These are phyloP conservation scores for Asterella californica DNA, from an alignment of 225 moss, liverwort and hornwort genomes.

Conservation along the genomic window DNA sequence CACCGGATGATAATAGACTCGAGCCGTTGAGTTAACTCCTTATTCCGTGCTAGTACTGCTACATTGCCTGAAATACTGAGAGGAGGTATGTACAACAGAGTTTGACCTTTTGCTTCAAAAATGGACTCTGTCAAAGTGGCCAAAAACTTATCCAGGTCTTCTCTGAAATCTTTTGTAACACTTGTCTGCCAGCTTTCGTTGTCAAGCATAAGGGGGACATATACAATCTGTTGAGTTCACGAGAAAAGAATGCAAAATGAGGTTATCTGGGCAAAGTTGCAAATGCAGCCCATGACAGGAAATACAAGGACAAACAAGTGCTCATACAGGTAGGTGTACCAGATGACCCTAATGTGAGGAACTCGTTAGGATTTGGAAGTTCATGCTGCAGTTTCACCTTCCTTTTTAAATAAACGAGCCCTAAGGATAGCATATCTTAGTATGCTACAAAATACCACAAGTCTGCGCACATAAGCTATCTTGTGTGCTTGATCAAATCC, in stretches of 20 bases:
- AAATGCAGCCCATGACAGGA: background rate
- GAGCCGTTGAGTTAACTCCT: slow-evolving; percentile 60
- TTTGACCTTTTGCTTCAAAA: slow-evolving; percentile 68
- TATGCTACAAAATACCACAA: background rate
- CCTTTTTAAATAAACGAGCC: background rate
- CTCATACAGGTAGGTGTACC: background rate
- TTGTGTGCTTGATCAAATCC: background rate
- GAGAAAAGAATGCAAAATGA: background rate
- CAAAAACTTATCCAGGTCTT: slow-evolving; percentile 63
- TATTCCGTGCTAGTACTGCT: slow-evolving; percentile 51
- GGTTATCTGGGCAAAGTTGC: background rate
- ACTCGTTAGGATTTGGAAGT: background rate
- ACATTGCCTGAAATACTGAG: slow-evolving; percentile 47
- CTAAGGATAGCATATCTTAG: background rate
- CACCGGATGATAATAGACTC: slow-evolving; percentile 64
- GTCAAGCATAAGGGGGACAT: slow-evolving; percentile 58
- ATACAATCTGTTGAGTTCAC: slow-evolving; percentile 46
- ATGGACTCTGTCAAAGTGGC: slow-evolving; percentile 70
- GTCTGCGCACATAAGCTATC: background rate
- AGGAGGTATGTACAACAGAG: slow-evolving; percentile 67
- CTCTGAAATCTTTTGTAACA: slow-evolving; percentile 75
- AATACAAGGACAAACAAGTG: background rate
- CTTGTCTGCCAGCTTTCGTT: slow-evolving; percentile 55
- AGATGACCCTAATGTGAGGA: background rate
- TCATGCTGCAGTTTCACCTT: background rate